Conservation (phyloP, 805 yeast genomes). For the Lipomyces starkeyi region DNA sequence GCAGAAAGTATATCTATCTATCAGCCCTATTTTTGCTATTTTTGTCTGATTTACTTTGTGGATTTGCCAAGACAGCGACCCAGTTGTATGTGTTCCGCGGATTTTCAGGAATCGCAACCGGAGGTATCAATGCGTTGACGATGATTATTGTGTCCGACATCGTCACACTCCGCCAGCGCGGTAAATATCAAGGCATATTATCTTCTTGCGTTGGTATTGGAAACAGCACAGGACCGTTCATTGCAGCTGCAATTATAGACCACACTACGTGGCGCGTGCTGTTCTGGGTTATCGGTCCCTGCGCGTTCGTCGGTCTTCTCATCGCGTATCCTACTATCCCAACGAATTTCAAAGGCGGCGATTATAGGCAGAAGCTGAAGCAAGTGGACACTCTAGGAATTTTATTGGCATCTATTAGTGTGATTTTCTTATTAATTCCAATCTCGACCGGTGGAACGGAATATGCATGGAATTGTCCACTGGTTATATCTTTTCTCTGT, state of each 20-base stretch:
- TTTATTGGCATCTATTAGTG: constrained; percentile 54
- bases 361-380: constrained; percentile 50
- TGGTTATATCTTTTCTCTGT: constrained; percentile 40
- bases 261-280: constrained; percentile 59
- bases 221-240: constrained; percentile 61
- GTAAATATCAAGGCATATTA: constrained; percentile 42
- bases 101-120: constrained; percentile 73
- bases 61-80: constrained; percentile 53
- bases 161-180: constrained; percentile 52
- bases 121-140: constrained; percentile 65
- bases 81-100: constrained; percentile 74
- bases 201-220: constrained; percentile 45
- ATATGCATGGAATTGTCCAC: constrained; percentile 59
- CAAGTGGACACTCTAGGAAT: constrained; percentile 63
- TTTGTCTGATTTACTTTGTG: constrained; percentile 58
- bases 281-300: constrained; percentile 57
- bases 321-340: constrained; percentile 42
- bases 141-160: constrained; percentile 64
- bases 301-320: constrained; percentile 46
- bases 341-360: constrained; percentile 50
- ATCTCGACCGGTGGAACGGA: constrained; percentile 66
- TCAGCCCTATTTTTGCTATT: constrained; percentile 53
- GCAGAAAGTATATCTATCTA: constrained; percentile 50
- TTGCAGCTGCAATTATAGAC: constrained; percentile 58
- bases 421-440: constrained; percentile 60